Conservation (phyloP, 1,284 basidiomycete species). For the Agaricales sp. region DNA sequence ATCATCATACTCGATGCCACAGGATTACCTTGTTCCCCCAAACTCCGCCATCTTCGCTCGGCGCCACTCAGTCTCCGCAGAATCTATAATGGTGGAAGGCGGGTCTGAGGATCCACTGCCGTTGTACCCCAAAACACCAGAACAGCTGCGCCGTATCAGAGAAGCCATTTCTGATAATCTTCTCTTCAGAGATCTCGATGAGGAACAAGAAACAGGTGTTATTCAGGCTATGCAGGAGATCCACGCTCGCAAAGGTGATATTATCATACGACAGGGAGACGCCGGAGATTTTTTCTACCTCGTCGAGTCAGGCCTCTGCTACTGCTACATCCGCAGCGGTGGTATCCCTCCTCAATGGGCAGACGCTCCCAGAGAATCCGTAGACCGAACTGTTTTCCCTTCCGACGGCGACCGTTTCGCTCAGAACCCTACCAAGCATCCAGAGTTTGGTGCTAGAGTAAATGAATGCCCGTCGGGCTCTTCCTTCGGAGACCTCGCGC, state of each 20-base stretch:
- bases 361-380: slow-evolving; percentile 25
- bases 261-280: slow-evolving; percentile 94
- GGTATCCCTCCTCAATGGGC: slow-evolving; percentile 50
- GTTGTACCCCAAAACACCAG: slow-evolving; percentile 73
- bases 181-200: slow-evolving; percentile 93
- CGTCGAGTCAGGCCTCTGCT: slow-evolving; percentile 82
- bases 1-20: slow-evolving; percentile 36
- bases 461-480: slow-evolving; percentile 78
- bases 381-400: slow-evolving; percentile 20
- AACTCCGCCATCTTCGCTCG: slow-evolving; percentile 78
- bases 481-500: slow-evolving; percentile 92
- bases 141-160: slow-evolving; percentile 84
- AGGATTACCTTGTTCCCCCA: slow-evolving; percentile 56
- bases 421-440: slow-evolving; percentile 47
- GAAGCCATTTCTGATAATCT: slow-evolving; percentile 84
- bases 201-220: slow-evolving; percentile 90
- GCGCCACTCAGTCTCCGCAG: slow-evolving; percentile 93
- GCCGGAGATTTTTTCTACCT: slow-evolving; percentile 98
- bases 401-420: slow-evolving; percentile 44
- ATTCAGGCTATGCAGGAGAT: slow-evolving; percentile 95
- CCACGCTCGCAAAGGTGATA: slow-evolving; percentile 59
- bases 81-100: slow-evolving; percentile 83
- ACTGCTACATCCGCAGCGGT: slow-evolving; percentile 77
- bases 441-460: slow-evolving; percentile 74
- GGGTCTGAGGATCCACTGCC: slow-evolving; percentile 56